Conservation (phyloP, 345 rosid species). For the Pugionium cornutum region DNA sequence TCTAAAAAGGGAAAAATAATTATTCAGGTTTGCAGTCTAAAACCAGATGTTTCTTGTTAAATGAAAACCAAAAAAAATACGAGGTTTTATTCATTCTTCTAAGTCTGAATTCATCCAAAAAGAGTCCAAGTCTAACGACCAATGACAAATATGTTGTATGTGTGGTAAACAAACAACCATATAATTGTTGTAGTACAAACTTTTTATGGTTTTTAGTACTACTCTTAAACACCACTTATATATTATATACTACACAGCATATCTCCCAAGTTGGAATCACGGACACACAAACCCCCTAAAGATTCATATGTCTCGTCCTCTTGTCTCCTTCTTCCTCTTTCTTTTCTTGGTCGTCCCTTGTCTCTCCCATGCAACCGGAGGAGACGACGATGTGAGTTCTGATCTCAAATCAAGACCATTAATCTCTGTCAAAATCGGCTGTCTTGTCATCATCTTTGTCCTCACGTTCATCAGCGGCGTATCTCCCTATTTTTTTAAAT, state of each 20-base stretch:
- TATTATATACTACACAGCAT: slow-evolving; percentile 2
- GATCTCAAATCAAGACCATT: slow-evolving; percentile 57
- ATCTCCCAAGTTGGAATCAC: slow-evolving; percentile 18
- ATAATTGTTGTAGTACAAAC: slow-evolving; percentile 27
- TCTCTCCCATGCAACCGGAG: slow-evolving; percentile 52
- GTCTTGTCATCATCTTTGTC: slow-evolving; percentile 59
- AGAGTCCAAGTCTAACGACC: slow-evolving; percentile 3
- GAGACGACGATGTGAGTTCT: slow-evolving; percentile 29
- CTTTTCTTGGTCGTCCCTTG: slow-evolving; percentile 52
- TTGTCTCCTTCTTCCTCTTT: slow-evolving; percentile 45
- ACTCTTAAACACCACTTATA: slow-evolving; percentile 18
- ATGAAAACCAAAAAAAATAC: no score
- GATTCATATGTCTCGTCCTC: slow-evolving; percentile 44
- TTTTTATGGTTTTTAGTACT: slow-evolving; percentile 15
- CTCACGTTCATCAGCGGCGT: slow-evolving; percentile 73
- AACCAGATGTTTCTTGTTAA: not conserved
- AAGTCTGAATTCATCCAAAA: slow-evolving; percentile 6
- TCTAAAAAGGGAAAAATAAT: no score
- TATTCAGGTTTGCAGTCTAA: not conserved
- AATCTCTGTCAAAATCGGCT: slow-evolving; percentile 60
- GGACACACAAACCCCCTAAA: slow-evolving; percentile 12
- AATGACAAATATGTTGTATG: not conserved
- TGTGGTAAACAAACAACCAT: slow-evolving; percentile 17
- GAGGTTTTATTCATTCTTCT: not conserved
- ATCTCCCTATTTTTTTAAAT: slow-evolving; percentile 72